Percentiles rank a stretch among this genome's conserved stretches.
These are phyloP conservation scores for Fusarium sp. DNA, from an alignment of 2,329 filamentous ascomycete species.

Conservation along the genomic window DNA sequence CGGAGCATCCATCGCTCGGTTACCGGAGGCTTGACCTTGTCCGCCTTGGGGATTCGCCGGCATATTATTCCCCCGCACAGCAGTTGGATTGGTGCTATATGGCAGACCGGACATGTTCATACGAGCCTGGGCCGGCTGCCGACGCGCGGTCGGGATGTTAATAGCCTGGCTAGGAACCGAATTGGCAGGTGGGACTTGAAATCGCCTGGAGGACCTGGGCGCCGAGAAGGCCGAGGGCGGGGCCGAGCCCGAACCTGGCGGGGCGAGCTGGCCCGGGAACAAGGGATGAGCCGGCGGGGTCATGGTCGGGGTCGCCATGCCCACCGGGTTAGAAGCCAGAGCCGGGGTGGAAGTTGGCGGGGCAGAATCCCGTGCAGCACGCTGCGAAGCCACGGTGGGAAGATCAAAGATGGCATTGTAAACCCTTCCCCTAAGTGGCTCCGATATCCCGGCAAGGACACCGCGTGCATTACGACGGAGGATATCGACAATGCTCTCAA, in stretches of 20 bases:
- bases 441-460: neutral
- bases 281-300: neutral
- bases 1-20: neutral
- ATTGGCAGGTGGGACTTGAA: neutral
- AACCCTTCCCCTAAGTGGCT: neutral
- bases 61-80: neutral
- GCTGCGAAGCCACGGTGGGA: neutral
- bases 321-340: neutral
- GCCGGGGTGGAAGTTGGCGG: neutral
- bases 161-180: neutral
- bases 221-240: neutral
- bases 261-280: neutral
- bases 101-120: neutral
- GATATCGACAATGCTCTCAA: neutral
- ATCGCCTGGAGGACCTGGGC: neutral
- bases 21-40: neutral
- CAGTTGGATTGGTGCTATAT: neutral
- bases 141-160: neutral
- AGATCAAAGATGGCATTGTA: neutral
- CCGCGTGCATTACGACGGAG: neutral
- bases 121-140: neutral
- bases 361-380: neutral
- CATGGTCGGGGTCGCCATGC: neutral
- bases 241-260: neutral
- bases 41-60: neutral